Conservation (phyloP, 176 grass and related monocot genomes). For the Lolium rigidum region DNA sequence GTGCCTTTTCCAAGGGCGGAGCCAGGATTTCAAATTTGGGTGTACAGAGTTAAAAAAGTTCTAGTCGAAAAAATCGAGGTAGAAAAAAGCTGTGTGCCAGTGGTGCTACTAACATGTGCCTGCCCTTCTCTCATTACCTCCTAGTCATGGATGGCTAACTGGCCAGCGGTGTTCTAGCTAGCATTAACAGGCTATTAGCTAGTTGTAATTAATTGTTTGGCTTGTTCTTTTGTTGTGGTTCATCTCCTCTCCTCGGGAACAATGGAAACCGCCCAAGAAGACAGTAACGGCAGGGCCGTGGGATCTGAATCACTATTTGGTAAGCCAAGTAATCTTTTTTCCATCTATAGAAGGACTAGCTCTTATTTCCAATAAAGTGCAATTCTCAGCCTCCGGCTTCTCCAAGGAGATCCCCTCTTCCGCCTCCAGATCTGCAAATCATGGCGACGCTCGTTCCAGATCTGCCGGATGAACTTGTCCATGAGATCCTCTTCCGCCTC, state of each 20-base stretch:
- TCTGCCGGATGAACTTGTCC: neutral
- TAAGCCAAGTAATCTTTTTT: neutral
- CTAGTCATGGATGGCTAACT: conserved; percentile 13
- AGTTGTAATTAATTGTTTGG: neutral
- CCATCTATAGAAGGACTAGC: neutral
- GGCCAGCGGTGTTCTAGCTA: neutral
- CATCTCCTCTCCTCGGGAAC: neutral
- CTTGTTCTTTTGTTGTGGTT: neutral
- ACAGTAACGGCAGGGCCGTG: neutral
- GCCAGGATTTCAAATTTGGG: too few species aligned
- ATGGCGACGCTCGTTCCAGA: neutral
- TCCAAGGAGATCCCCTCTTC: neutral
- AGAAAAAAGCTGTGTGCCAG: neutral
- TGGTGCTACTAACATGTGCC: neutral
- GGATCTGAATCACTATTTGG: neutral
- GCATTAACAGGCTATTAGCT: neutral
- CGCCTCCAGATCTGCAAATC: neutral
- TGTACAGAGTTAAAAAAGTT: too few species aligned
- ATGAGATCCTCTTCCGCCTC: neutral
- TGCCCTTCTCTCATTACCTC: neutral
- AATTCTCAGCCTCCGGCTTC: neutral
- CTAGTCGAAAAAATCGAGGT: too few species aligned
- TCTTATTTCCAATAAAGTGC: neutral
- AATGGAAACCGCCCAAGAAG: neutral
- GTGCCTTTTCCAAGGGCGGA: too few species aligned